phyloP scores from a whole-genome alignment of 371 early-diverging fungal species.

The Mucor velutinosus region DNA sequence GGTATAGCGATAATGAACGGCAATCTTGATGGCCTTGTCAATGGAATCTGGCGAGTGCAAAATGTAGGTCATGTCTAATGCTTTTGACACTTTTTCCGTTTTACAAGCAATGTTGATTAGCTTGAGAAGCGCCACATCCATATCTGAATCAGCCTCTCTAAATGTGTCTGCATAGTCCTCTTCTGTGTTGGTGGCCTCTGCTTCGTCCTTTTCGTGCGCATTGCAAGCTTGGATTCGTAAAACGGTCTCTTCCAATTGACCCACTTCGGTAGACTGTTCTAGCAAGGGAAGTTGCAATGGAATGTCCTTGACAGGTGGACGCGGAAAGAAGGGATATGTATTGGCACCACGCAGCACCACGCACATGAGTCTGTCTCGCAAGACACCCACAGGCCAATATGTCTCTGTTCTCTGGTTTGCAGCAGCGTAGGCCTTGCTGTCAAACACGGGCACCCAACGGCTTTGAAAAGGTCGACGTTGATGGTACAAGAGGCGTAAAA shows the following conservation, averaged over 20 bases:
- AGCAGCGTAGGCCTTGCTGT: constrained; percentile 43
- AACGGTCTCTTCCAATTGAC: constrained; percentile 65
- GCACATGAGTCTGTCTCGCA: constrained; percentile 63
- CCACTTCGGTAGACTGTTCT: constrained; percentile 31
- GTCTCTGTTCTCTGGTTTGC: constrained; percentile 36
- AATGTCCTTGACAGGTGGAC: constrained; percentile 76
- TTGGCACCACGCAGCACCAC: constrained; percentile 58
- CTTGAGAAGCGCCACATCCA: constrained; percentile 77
- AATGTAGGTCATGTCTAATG: constrained; percentile 71
- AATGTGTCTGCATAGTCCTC: constrained; percentile 46
- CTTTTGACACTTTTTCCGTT: constrained; percentile 69
- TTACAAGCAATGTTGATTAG: constrained; percentile 81
- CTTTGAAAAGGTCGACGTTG: constrained; percentile 63
- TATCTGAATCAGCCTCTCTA: constrained; percentile 56
- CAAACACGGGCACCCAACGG: constrained; percentile 78
- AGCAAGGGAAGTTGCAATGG: constrained; percentile 71
- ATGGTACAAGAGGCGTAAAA: constrained; percentile 62
- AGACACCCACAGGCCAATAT: constrained; percentile 82
- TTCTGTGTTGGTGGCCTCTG: constrained; percentile 41
- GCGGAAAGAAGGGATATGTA: constrained; percentile 74
- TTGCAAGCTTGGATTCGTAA: constrained; percentile 49
- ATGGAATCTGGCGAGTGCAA: constrained; percentile 63
- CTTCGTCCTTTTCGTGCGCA: constrained; percentile 55
- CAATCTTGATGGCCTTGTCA: constrained; percentile 84
- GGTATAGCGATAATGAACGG: constrained; percentile 63